Conservation (phyloP, 257 asterid genomes). For the Capsicum pubescens region DNA sequence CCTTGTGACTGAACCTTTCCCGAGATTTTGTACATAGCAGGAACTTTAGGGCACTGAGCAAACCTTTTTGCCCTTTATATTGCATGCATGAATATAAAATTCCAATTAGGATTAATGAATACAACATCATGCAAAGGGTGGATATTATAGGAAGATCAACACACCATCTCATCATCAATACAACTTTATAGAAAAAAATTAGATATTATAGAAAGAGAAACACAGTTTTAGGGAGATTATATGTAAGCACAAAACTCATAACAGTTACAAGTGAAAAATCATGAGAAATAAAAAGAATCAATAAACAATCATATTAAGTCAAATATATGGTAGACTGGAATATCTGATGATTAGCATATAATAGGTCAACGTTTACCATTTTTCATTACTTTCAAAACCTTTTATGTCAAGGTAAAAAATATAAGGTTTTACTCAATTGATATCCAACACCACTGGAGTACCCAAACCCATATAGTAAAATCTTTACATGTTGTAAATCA, state of each 20-base stretch:
- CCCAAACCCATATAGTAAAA: slow-evolving; percentile 83
- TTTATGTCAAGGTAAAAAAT: slow-evolving; percentile 93
- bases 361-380: slow-evolving; percentile 95
- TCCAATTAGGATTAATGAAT: neutral
- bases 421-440: slow-evolving; percentile 81
- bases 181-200: neutral
- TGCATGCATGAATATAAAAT: neutral
- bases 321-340: neutral
- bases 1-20: no score
- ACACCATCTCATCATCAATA: neutral
- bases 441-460: slow-evolving; percentile 72
- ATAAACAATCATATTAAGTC: neutral
- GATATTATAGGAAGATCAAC: no score
- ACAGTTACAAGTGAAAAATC: slow-evolving; percentile 92
- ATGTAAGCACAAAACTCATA: slow-evolving; percentile 92
- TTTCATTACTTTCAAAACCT: slow-evolving; percentile 98
- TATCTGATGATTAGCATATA: slow-evolving; percentile 11
- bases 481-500: no score
- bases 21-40: no score
- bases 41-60: no score
- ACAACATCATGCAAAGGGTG: no score
- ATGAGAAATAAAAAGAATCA: slow-evolving; percentile 44
- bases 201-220: slow-evolving; percentile 40
- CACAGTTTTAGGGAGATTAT: slow-evolving; percentile 97
- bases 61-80: no score